Evolutionary conservation across 805 yeast genomes (phyloP), one percentile per base, ranked within the genome.

Genomic region (Phaffomyces antillensis): DNA sequence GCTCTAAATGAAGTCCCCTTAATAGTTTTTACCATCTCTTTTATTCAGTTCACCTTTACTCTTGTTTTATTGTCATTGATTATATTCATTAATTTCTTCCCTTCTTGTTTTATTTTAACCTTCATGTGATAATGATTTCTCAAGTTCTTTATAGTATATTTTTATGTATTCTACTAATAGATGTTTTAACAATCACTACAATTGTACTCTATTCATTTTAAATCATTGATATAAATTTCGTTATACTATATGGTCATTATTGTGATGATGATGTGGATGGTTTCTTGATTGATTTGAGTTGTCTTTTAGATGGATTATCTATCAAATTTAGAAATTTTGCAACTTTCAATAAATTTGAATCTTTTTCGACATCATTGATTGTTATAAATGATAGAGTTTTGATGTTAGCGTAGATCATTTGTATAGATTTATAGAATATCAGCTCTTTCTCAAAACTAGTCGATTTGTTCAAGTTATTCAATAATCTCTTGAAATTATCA

Each of bases 1-100:
- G 37, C 40, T 45, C 50, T 17, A 51, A 51, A 40, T 53, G 42
- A 45, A 15, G 9, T 18, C 6, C 10, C 7, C 11, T 10, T 13
- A 7, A n/a, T 25, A 20, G 20, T 26, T n/a, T 26, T 32, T 17
- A n/a, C 18, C 5, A 16, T 18, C 18, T 10, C 17, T 18, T 11
- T 11, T 34, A 11, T 17, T 34, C 35, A 11, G 30, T 11, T 15
- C 39, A 8, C 24, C 20, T 26, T 11, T 24, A 33, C 24, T 26
- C 36, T 30, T 15, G 16, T 30, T 11, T 37, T 36, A 16, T 28
- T 28, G 6, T 13, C 13, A 28, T 13, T 28, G 30, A 12, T 28
- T 28, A 28, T 28, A 28, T 28, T 28, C 11, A 28, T 28, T 28
- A 10, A 26, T 11, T 11, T 28, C 13, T 5, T 13, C 13, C 13